phyloP scores from a whole-genome alignment of 208 protist species.

The Acanthamoeba lenticulata region DNA sequence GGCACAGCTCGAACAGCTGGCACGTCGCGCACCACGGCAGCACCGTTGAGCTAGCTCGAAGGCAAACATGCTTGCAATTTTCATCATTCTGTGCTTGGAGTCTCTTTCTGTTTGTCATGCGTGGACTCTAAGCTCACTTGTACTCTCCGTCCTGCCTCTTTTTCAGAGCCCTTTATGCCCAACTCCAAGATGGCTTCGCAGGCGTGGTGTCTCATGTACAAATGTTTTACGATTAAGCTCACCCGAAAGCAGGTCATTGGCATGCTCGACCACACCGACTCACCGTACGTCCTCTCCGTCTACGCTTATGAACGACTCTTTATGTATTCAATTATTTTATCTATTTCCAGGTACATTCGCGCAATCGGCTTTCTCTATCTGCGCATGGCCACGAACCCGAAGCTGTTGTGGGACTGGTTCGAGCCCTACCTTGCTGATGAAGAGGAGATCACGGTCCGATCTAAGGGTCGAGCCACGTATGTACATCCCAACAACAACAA shows the following conservation, averaged over 20 bases:
- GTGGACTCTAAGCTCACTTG: background rate
- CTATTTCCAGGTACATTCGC: conserved; percentile 60
- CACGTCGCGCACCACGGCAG: no score
- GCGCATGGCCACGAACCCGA: conserved; percentile 63
- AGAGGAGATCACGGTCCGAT: conserved; percentile 56
- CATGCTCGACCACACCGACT: conserved; percentile 72
- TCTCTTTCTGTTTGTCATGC: background rate
- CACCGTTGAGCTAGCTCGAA: no score
- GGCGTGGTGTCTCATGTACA: conserved; percentile 79
- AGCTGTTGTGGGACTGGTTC: conserved; percentile 74
- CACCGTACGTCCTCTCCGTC: conserved; percentile 75
- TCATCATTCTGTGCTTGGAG: background rate
- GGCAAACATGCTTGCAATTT: no score
- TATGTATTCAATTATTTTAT: background rate
- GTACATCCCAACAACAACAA: no score
- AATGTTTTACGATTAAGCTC: conserved; percentile 76
- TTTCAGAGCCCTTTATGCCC: conserved; percentile 76
- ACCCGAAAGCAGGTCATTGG: conserved; percentile 75
- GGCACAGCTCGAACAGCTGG: no score
- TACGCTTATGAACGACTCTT: background rate
- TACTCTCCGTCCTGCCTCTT: background rate
- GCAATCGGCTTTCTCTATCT: conserved; percentile 78
- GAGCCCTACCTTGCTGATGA: conserved; percentile 71
- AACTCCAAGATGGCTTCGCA: conserved; percentile 75
- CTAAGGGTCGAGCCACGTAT: conserved; percentile 61